Conservation (phyloP, 352 stramenopile species). For the Phytophthora parvispora region DNA sequence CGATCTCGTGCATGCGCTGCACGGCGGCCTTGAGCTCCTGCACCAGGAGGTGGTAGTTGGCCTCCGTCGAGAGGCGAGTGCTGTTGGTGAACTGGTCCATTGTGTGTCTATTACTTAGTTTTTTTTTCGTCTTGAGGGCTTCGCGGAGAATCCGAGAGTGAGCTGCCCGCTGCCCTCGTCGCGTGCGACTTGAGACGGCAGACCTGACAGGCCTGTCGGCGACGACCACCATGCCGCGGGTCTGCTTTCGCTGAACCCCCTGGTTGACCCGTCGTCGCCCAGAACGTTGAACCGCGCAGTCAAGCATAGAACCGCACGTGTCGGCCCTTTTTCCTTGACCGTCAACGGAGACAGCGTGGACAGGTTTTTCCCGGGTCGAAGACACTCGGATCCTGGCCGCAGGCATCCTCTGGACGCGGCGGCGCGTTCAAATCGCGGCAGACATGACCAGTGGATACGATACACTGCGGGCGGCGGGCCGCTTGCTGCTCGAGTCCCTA, state of each 20-base stretch:
- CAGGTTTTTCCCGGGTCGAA: slow-evolving; percentile 3
- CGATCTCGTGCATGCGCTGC: slow-evolving; percentile 30
- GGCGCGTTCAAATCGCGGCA: slow-evolving; percentile 9
- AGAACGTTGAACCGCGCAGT: slow-evolving; percentile 10
- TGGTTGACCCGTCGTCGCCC: slow-evolving; percentile 18
- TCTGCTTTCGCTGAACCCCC: slow-evolving; percentile 20
- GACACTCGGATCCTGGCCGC: neutral
- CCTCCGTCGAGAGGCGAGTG: slow-evolving; percentile 9
- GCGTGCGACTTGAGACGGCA: neutral
- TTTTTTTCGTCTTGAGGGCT: no score
- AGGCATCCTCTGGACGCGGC: neutral
- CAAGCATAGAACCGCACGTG: slow-evolving; percentile 4
- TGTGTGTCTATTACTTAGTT: slow-evolving; percentile 1
- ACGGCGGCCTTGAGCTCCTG: slow-evolving; percentile 37
- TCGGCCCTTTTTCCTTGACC: slow-evolving; percentile 14
- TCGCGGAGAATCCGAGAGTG: slow-evolving; percentile 12
- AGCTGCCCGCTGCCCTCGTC: neutral
- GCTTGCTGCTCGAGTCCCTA: neutral
- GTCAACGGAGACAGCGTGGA: slow-evolving; percentile 16
- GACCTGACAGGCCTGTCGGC: slow-evolving; percentile 11
- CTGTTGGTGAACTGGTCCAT: slow-evolving; percentile 22
- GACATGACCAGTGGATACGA: neutral
- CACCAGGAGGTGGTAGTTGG: slow-evolving; percentile 36
- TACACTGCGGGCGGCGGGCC: neutral
- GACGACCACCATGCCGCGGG: neutral